phyloP scores from a whole-genome alignment of 2,329 filamentous ascomycete genomes.

The Falciphora oryzae region DNA sequence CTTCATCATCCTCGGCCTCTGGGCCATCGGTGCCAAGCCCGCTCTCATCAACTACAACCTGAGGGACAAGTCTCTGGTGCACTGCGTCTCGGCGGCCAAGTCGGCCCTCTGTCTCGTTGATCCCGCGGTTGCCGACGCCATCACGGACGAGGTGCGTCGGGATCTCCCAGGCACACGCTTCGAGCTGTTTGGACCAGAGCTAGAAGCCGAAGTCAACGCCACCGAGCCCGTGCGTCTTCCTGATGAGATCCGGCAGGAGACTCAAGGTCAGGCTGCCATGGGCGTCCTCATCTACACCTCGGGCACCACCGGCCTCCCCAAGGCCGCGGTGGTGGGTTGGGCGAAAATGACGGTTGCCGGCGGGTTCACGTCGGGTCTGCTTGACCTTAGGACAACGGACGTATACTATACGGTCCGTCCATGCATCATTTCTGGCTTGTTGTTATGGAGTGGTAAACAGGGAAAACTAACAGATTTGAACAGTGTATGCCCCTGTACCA shows the following conservation, averaged over 20 bases:
- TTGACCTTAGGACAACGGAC: slow-evolving; percentile 56
- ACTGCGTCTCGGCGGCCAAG: slow-evolving; percentile 66
- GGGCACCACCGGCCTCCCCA: slow-evolving; percentile 79
- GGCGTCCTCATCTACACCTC: slow-evolving; percentile 78
- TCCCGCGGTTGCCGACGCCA: slow-evolving; percentile 45
- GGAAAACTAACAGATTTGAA: background rate
- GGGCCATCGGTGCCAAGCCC: slow-evolving; percentile 76
- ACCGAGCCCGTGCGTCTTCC: slow-evolving; percentile 50
- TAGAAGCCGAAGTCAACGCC: slow-evolving; percentile 48
- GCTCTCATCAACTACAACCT: slow-evolving; percentile 90
- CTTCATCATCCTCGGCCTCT: slow-evolving; percentile 70
- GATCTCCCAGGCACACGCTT: slow-evolving; percentile 49
- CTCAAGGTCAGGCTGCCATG: slow-evolving; percentile 50
- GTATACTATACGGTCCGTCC: slow-evolving; percentile 62
- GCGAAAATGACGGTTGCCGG: slow-evolving; percentile 52
- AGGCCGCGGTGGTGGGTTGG: slow-evolving; percentile 70
- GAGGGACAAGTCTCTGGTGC: slow-evolving; percentile 60
- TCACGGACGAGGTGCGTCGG: slow-evolving; percentile 51
- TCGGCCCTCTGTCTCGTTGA: slow-evolving; percentile 67
- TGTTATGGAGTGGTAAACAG: background rate
- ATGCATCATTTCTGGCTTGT: background rate
- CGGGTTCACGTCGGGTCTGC: slow-evolving; percentile 47
- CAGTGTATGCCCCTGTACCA: slow-evolving; percentile 88
- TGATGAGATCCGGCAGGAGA: slow-evolving; percentile 48
- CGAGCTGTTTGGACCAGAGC: slow-evolving; percentile 53